These are phyloP conservation scores for Backusella tarrabulga DNA, from an alignment of 192 early-diverging fungal genomes.

Conservation along the genomic window DNA sequence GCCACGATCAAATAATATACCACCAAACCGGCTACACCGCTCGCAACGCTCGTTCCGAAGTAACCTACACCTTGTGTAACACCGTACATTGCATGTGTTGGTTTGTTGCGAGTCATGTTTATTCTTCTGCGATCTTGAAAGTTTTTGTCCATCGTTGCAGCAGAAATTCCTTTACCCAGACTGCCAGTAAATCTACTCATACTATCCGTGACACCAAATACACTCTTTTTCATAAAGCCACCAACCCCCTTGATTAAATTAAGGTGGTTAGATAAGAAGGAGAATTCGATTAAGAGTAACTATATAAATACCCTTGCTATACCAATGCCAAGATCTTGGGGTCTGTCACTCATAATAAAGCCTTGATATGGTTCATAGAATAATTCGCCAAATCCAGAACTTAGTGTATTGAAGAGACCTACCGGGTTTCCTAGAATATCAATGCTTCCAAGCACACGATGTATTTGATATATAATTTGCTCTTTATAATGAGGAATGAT, in stretches of 20 bases:
- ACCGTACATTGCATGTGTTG: slow-evolving; percentile 80
- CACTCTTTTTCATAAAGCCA: slow-evolving; percentile 78
- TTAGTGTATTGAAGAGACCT: slow-evolving; percentile 84
- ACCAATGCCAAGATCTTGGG: slow-evolving; percentile 84
- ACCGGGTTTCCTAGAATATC: slow-evolving; percentile 86
- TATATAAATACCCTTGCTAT: slow-evolving; percentile 55
- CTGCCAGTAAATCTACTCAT: slow-evolving; percentile 85
- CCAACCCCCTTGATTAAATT: slow-evolving; percentile 47
- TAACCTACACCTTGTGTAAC: slow-evolving; percentile 79
- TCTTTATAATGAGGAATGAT: slow-evolving; percentile 77
- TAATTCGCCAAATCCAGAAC: slow-evolving; percentile 83
- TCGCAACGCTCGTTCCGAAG: slow-evolving; percentile 69
- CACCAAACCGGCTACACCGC: slow-evolving; percentile 78
- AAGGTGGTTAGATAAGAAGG: background rate
- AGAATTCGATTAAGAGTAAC: background rate
- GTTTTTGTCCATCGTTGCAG: slow-evolving; percentile 80
- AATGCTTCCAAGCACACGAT: slow-evolving; percentile 75
- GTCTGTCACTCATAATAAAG: slow-evolving; percentile 80
- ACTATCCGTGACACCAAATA: slow-evolving; percentile 85
- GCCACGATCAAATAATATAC: slow-evolving; percentile 18
- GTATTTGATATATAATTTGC: slow-evolving; percentile 72
- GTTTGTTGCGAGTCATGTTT: slow-evolving; percentile 70
- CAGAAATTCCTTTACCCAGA: slow-evolving; percentile 83
- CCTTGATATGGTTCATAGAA: slow-evolving; percentile 93
- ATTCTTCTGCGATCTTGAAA: slow-evolving; percentile 77